Evolutionary conservation across 768 basidiomycete genomes (phyloP).

Genomic region (Naganishia onofrii): DNA sequence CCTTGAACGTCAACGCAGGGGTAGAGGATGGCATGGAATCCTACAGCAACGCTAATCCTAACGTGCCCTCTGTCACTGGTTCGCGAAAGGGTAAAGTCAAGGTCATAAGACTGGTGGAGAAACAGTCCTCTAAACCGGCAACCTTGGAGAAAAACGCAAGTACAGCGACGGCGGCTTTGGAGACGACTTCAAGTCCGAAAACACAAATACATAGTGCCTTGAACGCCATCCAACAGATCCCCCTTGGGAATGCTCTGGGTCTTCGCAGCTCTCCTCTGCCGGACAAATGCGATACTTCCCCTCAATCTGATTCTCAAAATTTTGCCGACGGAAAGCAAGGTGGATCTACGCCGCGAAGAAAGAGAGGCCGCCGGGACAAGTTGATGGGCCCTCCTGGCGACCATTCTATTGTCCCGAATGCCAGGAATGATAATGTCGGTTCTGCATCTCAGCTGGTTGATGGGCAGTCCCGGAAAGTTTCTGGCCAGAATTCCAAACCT

Average conservation of each 20-base stretch:
- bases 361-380: background rate
- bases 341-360: background rate
- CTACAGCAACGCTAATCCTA: background rate
- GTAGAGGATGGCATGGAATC: background rate
- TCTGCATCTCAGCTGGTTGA: background rate
- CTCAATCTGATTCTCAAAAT: background rate
- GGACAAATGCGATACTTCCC: background rate
- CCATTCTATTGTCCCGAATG: background rate
- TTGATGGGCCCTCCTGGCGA: background rate
- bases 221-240: too few species aligned
- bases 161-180: background rate
- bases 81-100: background rate
- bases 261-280: background rate
- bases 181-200: too few species aligned
- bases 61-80: background rate
- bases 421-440: background rate
- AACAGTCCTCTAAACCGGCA: background rate
- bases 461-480: background rate
- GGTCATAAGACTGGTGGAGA: background rate
- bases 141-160: background rate
- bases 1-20: background rate
- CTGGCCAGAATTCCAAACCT: background rate
- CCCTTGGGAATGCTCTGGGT: background rate
- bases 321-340: background rate
- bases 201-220: too few species aligned